Evolutionary conservation across 164 flowering plant genomes (phyloP).

Genomic region (Magnolia changhungtana): DNA sequence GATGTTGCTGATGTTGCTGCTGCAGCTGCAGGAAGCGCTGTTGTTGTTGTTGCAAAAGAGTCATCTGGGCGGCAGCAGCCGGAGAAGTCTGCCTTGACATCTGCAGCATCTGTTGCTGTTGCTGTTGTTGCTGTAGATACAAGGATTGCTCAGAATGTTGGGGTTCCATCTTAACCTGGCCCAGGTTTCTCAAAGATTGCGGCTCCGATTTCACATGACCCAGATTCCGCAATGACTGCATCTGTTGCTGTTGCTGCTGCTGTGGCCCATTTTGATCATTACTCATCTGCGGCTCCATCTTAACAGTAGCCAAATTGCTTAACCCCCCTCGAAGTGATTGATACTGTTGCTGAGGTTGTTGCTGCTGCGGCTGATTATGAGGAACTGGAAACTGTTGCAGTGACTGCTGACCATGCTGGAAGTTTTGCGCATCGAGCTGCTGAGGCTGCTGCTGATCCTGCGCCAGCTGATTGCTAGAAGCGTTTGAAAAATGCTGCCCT

Average conservation of each 20-base stretch:
- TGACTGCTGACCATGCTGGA: constrained; percentile 68
- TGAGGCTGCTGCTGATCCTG: constrained; percentile 69
- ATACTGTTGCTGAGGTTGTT: constrained; percentile 47
- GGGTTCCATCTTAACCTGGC: constrained; percentile 72
- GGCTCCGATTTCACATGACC: constrained; percentile 70
- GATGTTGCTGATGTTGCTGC: constrained; percentile 31
- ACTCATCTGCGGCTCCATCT: constrained; percentile 66
- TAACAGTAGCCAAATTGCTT: constrained; percentile 61
- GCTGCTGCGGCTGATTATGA: constrained; percentile 18
- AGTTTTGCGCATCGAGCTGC: constrained; percentile 63
- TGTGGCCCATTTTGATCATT: constrained; percentile 65
- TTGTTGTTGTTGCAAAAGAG: constrained; percentile 45
- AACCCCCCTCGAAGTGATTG: constrained; percentile 57
- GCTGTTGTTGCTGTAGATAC: constrained; percentile 73
- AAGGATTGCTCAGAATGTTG: constrained; percentile 73
- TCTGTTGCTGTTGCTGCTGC: constrained; percentile 41
- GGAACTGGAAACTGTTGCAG: constrained; percentile 55
- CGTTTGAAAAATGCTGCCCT: constrained; percentile 55
- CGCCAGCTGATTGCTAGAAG: constrained; percentile 48
- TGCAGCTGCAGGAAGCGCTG: constrained; percentile 53
- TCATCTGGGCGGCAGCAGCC: constrained; percentile 65
- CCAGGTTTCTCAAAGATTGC: constrained; percentile 54
- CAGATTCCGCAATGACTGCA: constrained; percentile 54
- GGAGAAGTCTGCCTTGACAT: constrained; percentile 73
- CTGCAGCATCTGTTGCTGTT: constrained; percentile 61